Evolutionary conservation across 2,329 filamentous ascomycete species (phyloP).

Genomic region (Xylariomycetidae sp.): DNA sequence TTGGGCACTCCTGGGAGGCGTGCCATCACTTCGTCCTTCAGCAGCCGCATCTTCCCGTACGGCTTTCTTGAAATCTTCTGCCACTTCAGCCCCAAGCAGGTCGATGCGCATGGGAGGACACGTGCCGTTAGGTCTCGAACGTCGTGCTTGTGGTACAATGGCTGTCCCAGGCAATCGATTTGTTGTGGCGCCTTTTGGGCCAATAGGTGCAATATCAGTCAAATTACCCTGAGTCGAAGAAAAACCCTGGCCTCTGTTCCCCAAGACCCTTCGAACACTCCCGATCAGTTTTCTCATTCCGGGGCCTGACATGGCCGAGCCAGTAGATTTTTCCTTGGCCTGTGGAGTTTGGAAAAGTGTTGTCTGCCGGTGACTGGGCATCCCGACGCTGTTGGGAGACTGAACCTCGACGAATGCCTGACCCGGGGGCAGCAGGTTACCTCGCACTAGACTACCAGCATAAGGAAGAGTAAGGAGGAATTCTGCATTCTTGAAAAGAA

Average conservation of each 20-base stretch:
- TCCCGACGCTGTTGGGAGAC: constrained; percentile 42
- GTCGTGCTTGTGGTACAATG: constrained; percentile 52
- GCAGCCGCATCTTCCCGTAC: constrained; percentile 60
- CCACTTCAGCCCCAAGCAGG: constrained; percentile 70
- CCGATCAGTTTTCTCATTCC: constrained; percentile 84
- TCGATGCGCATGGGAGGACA: constrained; percentile 67
- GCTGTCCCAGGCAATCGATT: constrained; percentile 57
- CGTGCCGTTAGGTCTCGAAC: constrained; percentile 34
- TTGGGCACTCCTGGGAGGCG: constrained; percentile 18
- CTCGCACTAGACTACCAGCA: constrained; percentile 80
- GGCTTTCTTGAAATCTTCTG: constrained; percentile 73
- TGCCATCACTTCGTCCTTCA: constrained; percentile 26
- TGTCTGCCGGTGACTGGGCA: too few relatives aligned
- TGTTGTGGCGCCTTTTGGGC: constrained; percentile 48
- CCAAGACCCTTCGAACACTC: constrained; percentile 77
- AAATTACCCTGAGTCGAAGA: constrained; percentile 43
- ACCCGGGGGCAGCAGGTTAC: constrained; percentile 75
- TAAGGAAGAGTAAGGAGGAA: constrained; percentile 61
- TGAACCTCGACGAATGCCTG: constrained; percentile 74
- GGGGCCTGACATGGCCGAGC: constrained; percentile 60
- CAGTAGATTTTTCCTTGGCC: constrained; percentile 39
- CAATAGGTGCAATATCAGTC: constrained; percentile 44
- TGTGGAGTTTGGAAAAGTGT: constrained; percentile 42
- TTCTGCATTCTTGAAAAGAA: constrained; percentile 50
- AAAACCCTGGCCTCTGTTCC: constrained; percentile 48